These are phyloP conservation scores for Volvariella surrecta DNA, from an alignment of 1,284 basidiomycete genomes.

Conservation along the genomic window DNA sequence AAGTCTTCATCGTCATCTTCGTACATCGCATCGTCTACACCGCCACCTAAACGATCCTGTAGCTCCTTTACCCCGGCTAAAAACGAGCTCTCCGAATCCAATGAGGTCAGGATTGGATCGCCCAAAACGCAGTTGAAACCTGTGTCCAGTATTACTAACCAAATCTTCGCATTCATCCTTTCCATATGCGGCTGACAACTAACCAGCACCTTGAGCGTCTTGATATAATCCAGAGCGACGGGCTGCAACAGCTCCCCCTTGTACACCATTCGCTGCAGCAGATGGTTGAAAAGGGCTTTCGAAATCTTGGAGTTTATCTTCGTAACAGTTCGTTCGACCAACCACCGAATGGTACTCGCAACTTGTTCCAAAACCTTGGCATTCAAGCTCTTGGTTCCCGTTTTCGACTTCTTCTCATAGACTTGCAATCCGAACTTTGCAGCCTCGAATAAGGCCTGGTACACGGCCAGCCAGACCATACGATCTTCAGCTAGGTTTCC, in stretches of 20 bases:
- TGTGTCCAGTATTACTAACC: slow-evolving; percentile 63
- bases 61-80: slow-evolving; percentile 15
- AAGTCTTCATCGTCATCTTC: slow-evolving; percentile 21
- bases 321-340: slow-evolving; percentile 51
- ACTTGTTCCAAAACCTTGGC: slow-evolving; percentile 54
- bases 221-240: slow-evolving; percentile 75
- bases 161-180: slow-evolving; percentile 55
- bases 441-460: slow-evolving; percentile 64
- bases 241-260: slow-evolving; percentile 50
- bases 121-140: slow-evolving; percentile 73
- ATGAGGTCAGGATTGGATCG: slow-evolving; percentile 38
- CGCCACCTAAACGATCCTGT: slow-evolving; percentile 18
- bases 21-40: slow-evolving; percentile 23
- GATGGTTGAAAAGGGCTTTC: slow-evolving; percentile 55
- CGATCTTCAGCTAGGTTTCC: slow-evolving; percentile 31
- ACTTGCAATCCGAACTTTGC: slow-evolving; percentile 56
- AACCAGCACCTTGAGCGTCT: slow-evolving; percentile 59
- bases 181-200: slow-evolving; percentile 72
- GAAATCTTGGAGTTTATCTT: slow-evolving; percentile 45
- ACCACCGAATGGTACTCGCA: slow-evolving; percentile 60
- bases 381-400: slow-evolving; percentile 29
- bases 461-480: slow-evolving; percentile 58
- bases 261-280: slow-evolving; percentile 55
- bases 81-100: slow-evolving; percentile 29
- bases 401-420: slow-evolving; percentile 39